These are phyloP conservation scores for Scytalidium lignicola DNA, from an alignment of 2,329 filamentous ascomycete genomes.

Conservation along the genomic window DNA sequence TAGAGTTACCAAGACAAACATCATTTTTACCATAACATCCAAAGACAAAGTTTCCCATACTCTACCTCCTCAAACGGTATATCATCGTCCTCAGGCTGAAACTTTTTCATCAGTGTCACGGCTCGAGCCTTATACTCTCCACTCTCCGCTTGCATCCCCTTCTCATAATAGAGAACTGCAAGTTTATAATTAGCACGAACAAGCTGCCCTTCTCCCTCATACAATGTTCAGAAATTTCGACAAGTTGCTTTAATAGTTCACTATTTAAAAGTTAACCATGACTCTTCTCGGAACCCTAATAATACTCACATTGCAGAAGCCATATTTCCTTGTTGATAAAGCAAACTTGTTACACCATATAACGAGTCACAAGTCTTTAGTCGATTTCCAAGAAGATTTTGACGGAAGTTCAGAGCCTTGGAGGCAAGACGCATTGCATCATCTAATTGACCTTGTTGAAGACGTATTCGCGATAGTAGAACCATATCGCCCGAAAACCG, in stretches of 20 bases:
- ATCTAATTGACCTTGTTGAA: slow-evolving; percentile 5
- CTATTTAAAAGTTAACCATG: neutral
- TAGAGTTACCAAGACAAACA: neutral
- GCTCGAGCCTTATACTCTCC: slow-evolving; percentile 1
- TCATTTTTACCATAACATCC: slow-evolving; percentile 4
- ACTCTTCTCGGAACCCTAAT: neutral
- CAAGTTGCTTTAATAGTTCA: slow-evolving; percentile 3
- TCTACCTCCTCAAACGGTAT: slow-evolving; percentile 1
- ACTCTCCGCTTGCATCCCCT: neutral
- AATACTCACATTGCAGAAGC: slow-evolving; percentile 4
- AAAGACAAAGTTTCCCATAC: slow-evolving; percentile 6
- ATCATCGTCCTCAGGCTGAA: neutral
- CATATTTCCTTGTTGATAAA: neutral
- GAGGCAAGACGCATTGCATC: slow-evolving; percentile 7
- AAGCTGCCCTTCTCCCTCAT: slow-evolving; percentile 2
- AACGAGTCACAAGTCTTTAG: slow-evolving; percentile 3
- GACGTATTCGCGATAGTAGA: slow-evolving; percentile 11
- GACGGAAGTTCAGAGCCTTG: slow-evolving; percentile 1
- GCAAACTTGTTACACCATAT: slow-evolving; percentile 2
- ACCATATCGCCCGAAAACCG: slow-evolving; percentile 8
- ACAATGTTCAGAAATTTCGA: slow-evolving; percentile 1
- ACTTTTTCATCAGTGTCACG: slow-evolving; percentile 1
- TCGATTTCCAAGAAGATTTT: slow-evolving; percentile 2
- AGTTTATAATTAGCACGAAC: slow-evolving; percentile 4
- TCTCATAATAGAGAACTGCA: slow-evolving; percentile 2